Evolutionary conservation across 495 filamentous ascomycete species (phyloP).

Genomic region (Evansstolkia leycettana): DNA sequence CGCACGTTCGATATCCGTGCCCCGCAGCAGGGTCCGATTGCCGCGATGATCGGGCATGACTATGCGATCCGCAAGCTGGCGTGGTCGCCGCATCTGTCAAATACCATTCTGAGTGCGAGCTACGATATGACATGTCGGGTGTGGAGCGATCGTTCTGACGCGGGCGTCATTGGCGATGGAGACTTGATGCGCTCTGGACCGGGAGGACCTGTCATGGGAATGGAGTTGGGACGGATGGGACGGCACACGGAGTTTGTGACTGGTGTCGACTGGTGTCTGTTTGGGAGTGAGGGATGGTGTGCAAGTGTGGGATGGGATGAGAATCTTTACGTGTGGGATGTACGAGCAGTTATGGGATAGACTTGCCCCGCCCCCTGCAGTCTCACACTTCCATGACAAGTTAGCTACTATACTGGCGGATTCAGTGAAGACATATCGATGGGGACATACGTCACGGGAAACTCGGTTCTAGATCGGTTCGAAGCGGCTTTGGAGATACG

Average conservation of each 20-base stretch:
- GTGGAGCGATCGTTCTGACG: conserved; percentile 61
- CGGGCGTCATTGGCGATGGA: conserved; percentile 38
- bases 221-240: conserved; percentile 77
- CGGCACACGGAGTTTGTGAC: conserved; percentile 91
- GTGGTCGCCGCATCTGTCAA: conserved; percentile 85
- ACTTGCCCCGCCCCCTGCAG: no score
- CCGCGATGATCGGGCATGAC: conserved; percentile 69
- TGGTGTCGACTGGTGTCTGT: conserved; percentile 97
- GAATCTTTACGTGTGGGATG: conserved; percentile 83
- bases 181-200: conserved; percentile 27
- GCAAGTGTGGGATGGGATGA: conserved; percentile 93
- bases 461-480: no score
- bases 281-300: conserved; percentile 90
- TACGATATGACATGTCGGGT: conserved; percentile 97
- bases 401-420: no score
- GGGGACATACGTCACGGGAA: no score
- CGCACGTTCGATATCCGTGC: conserved; percentile 81
- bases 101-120: conserved; percentile 74
- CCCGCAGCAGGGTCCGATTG: conserved; percentile 54
- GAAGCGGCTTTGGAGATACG: no score
- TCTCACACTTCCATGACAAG: no score
- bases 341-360: conserved; percentile 48
- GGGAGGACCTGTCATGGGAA: conserved; percentile 34
- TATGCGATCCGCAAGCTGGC: conserved; percentile 76
- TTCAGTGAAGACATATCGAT: no score